Conservation (phyloP, 2,329 filamentous ascomycete species). For the Colletotrichum echinochloae region DNA sequence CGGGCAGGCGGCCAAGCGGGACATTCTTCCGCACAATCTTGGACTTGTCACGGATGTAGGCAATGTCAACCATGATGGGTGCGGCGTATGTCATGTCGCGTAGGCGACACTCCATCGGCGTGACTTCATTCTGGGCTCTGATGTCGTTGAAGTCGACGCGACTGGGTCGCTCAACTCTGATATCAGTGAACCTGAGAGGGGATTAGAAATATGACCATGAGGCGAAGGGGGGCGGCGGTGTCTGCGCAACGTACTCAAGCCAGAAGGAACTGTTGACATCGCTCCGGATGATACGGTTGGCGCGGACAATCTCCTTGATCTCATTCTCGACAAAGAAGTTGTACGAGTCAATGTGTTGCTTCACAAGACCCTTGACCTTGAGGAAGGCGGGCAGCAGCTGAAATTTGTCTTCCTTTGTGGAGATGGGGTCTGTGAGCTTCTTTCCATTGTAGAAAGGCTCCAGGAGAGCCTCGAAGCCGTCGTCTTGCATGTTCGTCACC, state of each 20-base stretch:
- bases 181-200: conserved; percentile 76
- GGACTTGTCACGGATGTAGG: conserved; percentile 85
- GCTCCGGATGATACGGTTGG: conserved; percentile 88
- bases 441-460: conserved; percentile 78
- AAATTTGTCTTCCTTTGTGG: conserved; percentile 87
- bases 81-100: conserved; percentile 98
- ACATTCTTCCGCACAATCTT: conserved; percentile 81
- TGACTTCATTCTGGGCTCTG: conserved; percentile 79
- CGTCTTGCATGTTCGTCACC: conserved; percentile 65
- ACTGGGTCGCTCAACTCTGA: conserved; percentile 85
- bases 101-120: conserved; percentile 95
- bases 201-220: conserved; percentile 16
- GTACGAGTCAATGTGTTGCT: conserved; percentile 98
- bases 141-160: conserved; percentile 80
- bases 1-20: conserved; percentile 88
- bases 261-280: conserved; percentile 95
- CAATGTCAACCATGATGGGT: conserved; percentile 91
- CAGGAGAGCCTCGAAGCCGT: conserved; percentile 74
- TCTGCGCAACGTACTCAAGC: conserved; percentile 69
- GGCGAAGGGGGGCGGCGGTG: too few relatives aligned
- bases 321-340: conserved; percentile 98
- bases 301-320: conserved; percentile 94
- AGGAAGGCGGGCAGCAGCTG: conserved; percentile 97
- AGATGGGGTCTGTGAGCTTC: conserved; percentile 74
- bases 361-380: conserved; percentile 96